A percentile compares a stretch with the other conserved stretches of the same genome.
Conservation (phyloP, 192 early-diverging fungal species). For the Gaertneriomyces semiglobifer region DNA sequence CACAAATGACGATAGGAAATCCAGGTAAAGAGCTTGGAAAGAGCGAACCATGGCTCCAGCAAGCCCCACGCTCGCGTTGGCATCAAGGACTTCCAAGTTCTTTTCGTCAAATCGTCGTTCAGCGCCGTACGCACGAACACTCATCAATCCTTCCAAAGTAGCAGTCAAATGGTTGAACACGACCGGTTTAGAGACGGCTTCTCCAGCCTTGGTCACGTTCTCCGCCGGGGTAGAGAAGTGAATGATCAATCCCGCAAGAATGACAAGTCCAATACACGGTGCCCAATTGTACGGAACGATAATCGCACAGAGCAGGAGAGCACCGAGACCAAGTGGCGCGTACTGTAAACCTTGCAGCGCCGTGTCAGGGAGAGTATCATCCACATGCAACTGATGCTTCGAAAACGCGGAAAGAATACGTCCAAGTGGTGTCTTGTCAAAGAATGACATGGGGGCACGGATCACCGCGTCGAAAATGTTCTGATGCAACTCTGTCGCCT, state of each 20-base stretch:
- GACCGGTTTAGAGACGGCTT: conserved; percentile 59
- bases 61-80: conserved; percentile 54
- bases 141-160: conserved; percentile 61
- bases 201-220: conserved; percentile 29
- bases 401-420: conserved; percentile 53
- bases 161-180: conserved; percentile 66
- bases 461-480: conserved; percentile 32
- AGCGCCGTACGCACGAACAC: conserved; percentile 62
- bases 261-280: conserved; percentile 42
- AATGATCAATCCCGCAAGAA: conserved; percentile 43
- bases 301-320: conserved; percentile 54
- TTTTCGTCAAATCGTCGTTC: conserved; percentile 54
- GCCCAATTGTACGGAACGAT: conserved; percentile 64
- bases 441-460: conserved; percentile 59
- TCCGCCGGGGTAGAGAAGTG: conserved; percentile 35
- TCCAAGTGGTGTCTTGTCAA: conserved; percentile 58
- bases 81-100: conserved; percentile 56
- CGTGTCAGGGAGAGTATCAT: conserved; percentile 51
- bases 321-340: conserved; percentile 50
- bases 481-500: conserved; percentile 57
- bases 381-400: conserved; percentile 51
- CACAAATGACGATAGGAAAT: conserved; percentile 29
- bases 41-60: conserved; percentile 46
- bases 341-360: conserved; percentile 52
- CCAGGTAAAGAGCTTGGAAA: conserved; percentile 55